Evolutionary conservation across 305 asterid species (phyloP).

Genomic region (Solanum chacoense): DNA sequence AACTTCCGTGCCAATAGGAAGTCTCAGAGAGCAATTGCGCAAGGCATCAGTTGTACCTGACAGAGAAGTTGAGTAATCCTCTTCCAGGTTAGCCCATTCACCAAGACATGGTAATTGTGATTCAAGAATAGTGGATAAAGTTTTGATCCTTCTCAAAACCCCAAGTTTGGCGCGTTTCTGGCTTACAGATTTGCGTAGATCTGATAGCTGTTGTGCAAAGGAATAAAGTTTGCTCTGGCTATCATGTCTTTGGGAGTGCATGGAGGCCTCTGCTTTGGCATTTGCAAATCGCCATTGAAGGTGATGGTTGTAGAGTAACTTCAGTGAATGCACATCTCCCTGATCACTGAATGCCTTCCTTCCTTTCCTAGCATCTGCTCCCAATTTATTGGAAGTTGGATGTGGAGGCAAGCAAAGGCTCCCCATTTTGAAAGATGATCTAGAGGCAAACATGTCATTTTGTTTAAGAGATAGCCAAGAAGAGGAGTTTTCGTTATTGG

Average conservation of each 20-base stretch:
- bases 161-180: conserved; percentile 40
- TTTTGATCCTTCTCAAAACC: conserved; percentile 24
- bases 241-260: conserved; percentile 40
- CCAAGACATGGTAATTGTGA: conserved; percentile 76
- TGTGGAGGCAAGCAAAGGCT: conserved; percentile 66
- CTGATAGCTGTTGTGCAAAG: conserved; percentile 39
- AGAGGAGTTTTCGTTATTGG: background rate
- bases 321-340: conserved; percentile 68
- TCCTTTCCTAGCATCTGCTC: conserved; percentile 50
- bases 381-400: conserved; percentile 41
- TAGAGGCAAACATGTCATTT: conserved; percentile 7
- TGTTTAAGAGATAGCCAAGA: conserved; percentile 5
- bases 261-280: conserved; percentile 59
- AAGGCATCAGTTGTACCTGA: conserved; percentile 45
- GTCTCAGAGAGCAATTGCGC: conserved; percentile 48
- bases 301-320: conserved; percentile 50
- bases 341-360: conserved; percentile 34
- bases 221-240: conserved; percentile 51
- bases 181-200: conserved; percentile 36
- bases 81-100: conserved; percentile 62
- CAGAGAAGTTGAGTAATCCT: conserved; percentile 46
- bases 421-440: conserved; percentile 29
- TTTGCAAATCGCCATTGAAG: conserved; percentile 77
- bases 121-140: conserved; percentile 38
- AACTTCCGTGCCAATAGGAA: conserved; percentile 62